These are phyloP conservation scores for Cucumis sativus DNA, from an alignment of 306 rosid species.

Conservation along the genomic window Cucumber_9930_V3 NC_026658.2:10466501-10467000, in stretches of 20 bases:
- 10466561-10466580: background rate
- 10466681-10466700: constrained; percentile 39
- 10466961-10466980: constrained; percentile 80
- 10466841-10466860: background rate
- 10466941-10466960: constrained; percentile 75
- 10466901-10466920: constrained; percentile 3
- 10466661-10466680: constrained; percentile 64
- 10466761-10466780: constrained; percentile 79
- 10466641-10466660: constrained; percentile 85
- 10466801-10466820: constrained; percentile 33
- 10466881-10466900: background rate
- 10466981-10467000: constrained; percentile 78
- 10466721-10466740: constrained; percentile 81
- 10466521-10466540: background rate
- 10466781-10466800: constrained; percentile 85
- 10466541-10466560: background rate
- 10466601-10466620: constrained; percentile 12
- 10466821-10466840: background rate
- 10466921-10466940: constrained; percentile 69
- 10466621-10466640: constrained; percentile 91
- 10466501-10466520: background rate
- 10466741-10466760: constrained; percentile 84
- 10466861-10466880: background rate
- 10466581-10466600: background rate
- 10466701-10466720: constrained; percentile 76